Evolutionary conservation across 2,329 filamentous ascomycete genomes (phyloP), one percentile per base, ranked within the genome.

Genomic region (Curvularia hawaiiensis): DNA sequence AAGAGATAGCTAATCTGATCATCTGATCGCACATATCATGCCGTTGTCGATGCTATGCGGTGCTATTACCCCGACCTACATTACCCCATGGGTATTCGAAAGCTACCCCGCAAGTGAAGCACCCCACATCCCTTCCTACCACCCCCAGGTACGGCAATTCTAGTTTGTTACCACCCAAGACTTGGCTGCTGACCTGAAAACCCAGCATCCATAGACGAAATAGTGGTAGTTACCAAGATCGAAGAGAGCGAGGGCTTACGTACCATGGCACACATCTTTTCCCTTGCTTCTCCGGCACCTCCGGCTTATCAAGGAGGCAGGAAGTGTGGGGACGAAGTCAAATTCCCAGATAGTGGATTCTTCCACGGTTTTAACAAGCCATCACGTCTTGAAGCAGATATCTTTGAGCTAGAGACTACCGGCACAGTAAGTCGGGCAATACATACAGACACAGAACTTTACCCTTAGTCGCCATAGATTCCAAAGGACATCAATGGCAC

Each of bases 401-500:
- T 77, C 48, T 73, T 72, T 47, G 72, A 75, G 48, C 71, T 76
- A 33, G 77, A 79, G 58, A 75, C 77, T 22, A 73, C 72, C 0
- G 78, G 78, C 7, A 68, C 64, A 2, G 62, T 63, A 56, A 56
- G 49, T 50, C n/a, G 31, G 10, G 3, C 22, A 33, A 8, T 52
- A 8, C 6, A 30, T n/a, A 22, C 16, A 38, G 1, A 14, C 12
- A 48, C 2, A n/a, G 41, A 12, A 16, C 2, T 20, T 12, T 31
- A 38, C n/a, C 31, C 56, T 59, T 12, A 59, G 38, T 30, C 1
- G 4, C 24, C 5, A 6, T 39, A 63, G 61, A 79, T 79, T 18
- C 79, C 78, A 2, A 65, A 66, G 50, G 77, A 79, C 22, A 79
- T 80, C 41, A 75, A 79, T 43, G 79, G 79, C 0, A 80, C 79